A percentile compares a stretch with the other conserved stretches of the same genome.
Evolutionary conservation across 2,329 filamentous ascomycete species (phyloP).

Genomic region (Aaosphaeria pasadenensis): DNA sequence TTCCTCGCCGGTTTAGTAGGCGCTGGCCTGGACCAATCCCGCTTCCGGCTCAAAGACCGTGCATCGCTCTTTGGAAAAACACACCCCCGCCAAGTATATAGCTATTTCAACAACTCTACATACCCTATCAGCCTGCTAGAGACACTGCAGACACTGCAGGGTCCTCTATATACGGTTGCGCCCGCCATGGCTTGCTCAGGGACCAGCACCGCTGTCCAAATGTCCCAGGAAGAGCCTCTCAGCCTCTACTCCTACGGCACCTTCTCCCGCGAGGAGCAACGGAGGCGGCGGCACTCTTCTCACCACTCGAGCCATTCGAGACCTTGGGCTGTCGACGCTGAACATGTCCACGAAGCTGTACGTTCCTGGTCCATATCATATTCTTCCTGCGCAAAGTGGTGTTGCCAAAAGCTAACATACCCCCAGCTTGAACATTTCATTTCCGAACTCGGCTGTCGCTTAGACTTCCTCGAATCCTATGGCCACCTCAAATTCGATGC

Average conservation of each 20-base stretch:
- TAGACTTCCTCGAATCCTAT: conserved; percentile 87
- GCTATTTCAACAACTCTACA: background rate
- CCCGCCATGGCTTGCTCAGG: conserved; percentile 10
- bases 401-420: conserved; percentile 12
- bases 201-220: conserved; percentile 32
- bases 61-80: conserved; percentile 1
- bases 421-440: conserved; percentile 73
- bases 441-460: conserved; percentile 76
- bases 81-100: background rate
- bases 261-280: conserved; percentile 27
- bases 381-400: background rate
- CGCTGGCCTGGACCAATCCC: conserved; percentile 1
- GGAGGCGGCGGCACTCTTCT: conserved; percentile 46
- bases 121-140: background rate
- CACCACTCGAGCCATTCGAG: conserved; percentile 41
- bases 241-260: conserved; percentile 35
- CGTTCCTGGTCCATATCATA: background rate
- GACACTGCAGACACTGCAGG: conserved; percentile 1
- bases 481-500: conserved; percentile 80
- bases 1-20: conserved; percentile 7
- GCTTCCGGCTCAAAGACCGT: conserved; percentile 3
- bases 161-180: conserved; percentile 4
- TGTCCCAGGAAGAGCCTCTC: conserved; percentile 43
- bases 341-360: conserved; percentile 47
- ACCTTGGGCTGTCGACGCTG: conserved; percentile 44